These are phyloP conservation scores for Xylaria digitata DNA, from an alignment of 2,329 filamentous ascomycete species.

Conservation along the genomic window DNA sequence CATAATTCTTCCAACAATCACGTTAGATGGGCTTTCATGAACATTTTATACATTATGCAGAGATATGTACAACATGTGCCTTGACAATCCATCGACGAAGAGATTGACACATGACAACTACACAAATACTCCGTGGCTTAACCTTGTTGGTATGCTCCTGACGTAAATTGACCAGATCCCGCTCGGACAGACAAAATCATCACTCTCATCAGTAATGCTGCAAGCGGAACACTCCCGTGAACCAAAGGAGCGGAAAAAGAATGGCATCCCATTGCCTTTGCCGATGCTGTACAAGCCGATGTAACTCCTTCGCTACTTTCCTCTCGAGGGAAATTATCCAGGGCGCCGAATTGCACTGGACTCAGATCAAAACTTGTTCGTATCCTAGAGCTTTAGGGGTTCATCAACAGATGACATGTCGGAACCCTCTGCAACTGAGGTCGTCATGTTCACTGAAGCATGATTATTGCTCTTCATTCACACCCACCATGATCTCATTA, in stretches of 20 bases:
- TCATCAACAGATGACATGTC: constrained; percentile 14
- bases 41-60: constrained; percentile 32
- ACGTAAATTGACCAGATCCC: constrained; percentile 11
- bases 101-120: constrained; percentile 13
- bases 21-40: constrained; percentile 1
- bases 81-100: background rate
- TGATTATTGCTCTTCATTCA: constrained; percentile 65
- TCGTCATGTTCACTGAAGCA: background rate
- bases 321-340: constrained; percentile 31
- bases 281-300: constrained; percentile 29
- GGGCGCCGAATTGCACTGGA: constrained; percentile 29
- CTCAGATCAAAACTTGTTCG: constrained; percentile 30
- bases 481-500: constrained; percentile 62
- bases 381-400: constrained; percentile 28
- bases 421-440: constrained; percentile 1
- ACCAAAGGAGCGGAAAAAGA: constrained; percentile 17
- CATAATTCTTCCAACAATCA: background rate
- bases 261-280: constrained; percentile 16
- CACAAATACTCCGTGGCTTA: constrained; percentile 29
- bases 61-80: constrained; percentile 32
- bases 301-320: constrained; percentile 29
- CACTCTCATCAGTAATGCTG: background rate
- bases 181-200: constrained; percentile 11
- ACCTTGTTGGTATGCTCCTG: constrained; percentile 6
- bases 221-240: constrained; percentile 15